A percentile compares a stretch with the other conserved stretches of the same genome.
These are phyloP conservation scores for Mycena polygramma DNA, from an alignment of 768 basidiomycete genomes.

Conservation along the genomic window DNA sequence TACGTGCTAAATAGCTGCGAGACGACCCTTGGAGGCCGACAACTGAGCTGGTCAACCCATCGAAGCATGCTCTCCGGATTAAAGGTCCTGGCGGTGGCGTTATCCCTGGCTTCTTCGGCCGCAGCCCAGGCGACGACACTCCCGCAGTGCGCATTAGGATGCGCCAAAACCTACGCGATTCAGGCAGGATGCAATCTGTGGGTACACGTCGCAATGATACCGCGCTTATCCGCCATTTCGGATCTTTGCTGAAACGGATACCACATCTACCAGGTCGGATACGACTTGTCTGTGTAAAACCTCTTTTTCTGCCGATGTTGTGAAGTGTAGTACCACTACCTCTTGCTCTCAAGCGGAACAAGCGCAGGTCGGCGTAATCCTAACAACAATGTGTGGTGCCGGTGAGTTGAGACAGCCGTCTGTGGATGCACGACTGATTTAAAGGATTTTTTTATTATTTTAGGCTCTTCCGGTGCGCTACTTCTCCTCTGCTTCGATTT, in stretches of 20 bases:
- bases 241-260: background rate
- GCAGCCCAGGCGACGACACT: constrained; percentile 22
- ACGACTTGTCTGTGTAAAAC: constrained; percentile 25
- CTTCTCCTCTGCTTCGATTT: no score
- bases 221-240: background rate
- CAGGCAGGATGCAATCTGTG: constrained; percentile 21
- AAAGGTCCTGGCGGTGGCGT: no score
- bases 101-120: background rate
- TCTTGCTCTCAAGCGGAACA: constrained; percentile 26
- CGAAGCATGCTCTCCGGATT: no score
- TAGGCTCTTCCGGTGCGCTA: no score
- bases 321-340: constrained; percentile 17
- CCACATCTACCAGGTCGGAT: constrained; percentile 16
- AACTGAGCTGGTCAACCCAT: no score
- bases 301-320: constrained; percentile 15
- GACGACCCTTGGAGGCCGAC: no score
- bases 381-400: constrained; percentile 15
- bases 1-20: no score
- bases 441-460: no score
- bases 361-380: constrained; percentile 8
- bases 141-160: constrained; percentile 27
- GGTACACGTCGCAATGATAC: no score
- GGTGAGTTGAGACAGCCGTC: constrained; percentile 2
- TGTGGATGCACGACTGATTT: no score
- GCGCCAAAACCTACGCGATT: constrained; percentile 14